Evolutionary conservation across 768 basidiomycete genomes (phyloP).

Genomic region (Pleurotus sapidus): DNA sequence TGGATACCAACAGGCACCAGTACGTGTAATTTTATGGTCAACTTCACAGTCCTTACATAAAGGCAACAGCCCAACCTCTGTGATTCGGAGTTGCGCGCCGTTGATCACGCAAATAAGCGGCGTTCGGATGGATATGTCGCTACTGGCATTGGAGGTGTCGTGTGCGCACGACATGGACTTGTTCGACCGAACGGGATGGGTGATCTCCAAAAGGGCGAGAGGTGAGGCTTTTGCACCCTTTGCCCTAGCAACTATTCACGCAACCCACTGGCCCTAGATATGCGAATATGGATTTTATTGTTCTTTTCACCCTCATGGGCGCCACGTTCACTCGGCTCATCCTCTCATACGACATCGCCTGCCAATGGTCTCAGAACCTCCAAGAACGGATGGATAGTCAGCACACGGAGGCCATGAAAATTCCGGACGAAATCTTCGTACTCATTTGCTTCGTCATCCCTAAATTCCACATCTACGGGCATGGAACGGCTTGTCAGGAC

Average conservation of each 20-base stretch:
- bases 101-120: slow-evolving; percentile 7
- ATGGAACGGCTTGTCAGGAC: too few relatives aligned
- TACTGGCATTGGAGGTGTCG: slow-evolving; percentile 11
- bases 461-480: too few relatives aligned
- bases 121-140: slow-evolving; percentile 12
- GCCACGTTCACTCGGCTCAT: slow-evolving; percentile 7
- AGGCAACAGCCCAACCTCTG: too few relatives aligned
- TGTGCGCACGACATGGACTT: slow-evolving; percentile 9
- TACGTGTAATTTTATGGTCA: too few relatives aligned
- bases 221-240: not conserved
- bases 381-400: not conserved
- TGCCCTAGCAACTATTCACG: too few relatives aligned
- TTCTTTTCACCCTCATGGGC: slow-evolving; percentile 15
- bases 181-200: slow-evolving; percentile 8
- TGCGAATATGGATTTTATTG: slow-evolving; percentile 23
- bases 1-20: too few relatives aligned
- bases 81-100: too few relatives aligned
- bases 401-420: not conserved
- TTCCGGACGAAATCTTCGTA: not conserved
- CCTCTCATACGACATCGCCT: slow-evolving; percentile 26
- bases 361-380: slow-evolving; percentile 23
- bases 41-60: too few relatives aligned
- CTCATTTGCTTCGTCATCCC: not conserved
- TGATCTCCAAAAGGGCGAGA: not conserved
- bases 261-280: not conserved